Conservation (phyloP, 495 filamentous ascomycete genomes). For the Aspergillus haitiensis region DNA sequence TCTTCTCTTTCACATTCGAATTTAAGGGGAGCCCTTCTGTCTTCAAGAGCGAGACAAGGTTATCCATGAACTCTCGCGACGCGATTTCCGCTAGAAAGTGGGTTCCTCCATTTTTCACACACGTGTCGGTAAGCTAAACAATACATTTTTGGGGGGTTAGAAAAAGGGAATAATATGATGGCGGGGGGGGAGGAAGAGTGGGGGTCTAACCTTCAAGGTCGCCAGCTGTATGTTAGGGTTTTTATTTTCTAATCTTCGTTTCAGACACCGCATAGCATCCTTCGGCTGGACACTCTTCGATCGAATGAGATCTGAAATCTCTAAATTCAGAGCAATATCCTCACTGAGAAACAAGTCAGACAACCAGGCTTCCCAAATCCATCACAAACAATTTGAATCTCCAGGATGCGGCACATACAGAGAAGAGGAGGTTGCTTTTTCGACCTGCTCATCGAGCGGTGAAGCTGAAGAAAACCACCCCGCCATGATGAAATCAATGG, state of each 20-base stretch:
- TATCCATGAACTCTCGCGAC: constrained; percentile 97
- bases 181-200: background rate
- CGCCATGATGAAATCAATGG: constrained; percentile 60
- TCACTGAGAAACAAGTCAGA: constrained; percentile 57
- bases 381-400: background rate
- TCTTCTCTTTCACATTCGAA: constrained; percentile 80
- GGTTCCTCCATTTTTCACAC: constrained; percentile 96
- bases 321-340: constrained; percentile 93
- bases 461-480: constrained; percentile 89
- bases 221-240: constrained; percentile 96
- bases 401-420: constrained; percentile 56
- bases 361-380: background rate
- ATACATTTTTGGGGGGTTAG: constrained; percentile 11
- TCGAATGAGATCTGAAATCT: constrained; percentile 94
- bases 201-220: constrained; percentile 71
- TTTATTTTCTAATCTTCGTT: constrained; percentile 88
- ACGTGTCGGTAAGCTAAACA: constrained; percentile 84
- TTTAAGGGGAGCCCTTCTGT: constrained; percentile 75
- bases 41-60: constrained; percentile 84
- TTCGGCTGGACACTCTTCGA: constrained; percentile 96
- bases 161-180: background rate
- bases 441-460: constrained; percentile 93
- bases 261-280: constrained; percentile 95
- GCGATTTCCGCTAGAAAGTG: constrained; percentile 96
- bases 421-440: constrained; percentile 88